Evolutionary conservation across 495 filamentous ascomycete genomes (phyloP).

Genomic region (Penicillium steckii): DNA sequence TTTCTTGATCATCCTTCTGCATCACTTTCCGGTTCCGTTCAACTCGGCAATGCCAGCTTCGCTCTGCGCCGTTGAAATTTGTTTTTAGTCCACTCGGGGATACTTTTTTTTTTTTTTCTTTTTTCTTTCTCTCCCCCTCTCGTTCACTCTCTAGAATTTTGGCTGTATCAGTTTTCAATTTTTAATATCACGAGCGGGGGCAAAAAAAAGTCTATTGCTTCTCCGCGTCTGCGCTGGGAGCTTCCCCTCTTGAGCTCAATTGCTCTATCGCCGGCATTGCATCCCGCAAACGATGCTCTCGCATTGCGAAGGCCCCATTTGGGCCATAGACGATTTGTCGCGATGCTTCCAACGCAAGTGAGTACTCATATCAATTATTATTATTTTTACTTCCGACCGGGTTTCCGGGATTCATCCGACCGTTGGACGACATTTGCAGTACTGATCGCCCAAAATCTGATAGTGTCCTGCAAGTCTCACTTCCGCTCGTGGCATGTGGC

Average conservation of each 20-base stretch:
- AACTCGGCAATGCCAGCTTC: slow-evolving; percentile 30
- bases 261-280: slow-evolving; percentile 9
- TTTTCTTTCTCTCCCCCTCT: background rate
- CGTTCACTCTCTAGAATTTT: background rate
- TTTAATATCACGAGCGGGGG: slow-evolving; percentile 4
- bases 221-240: slow-evolving; percentile 8
- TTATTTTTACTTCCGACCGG: background rate
- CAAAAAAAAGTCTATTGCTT: background rate
- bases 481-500: slow-evolving; percentile 70
- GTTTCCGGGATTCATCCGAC: slow-evolving; percentile 1
- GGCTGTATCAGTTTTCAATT: slow-evolving; percentile 5
- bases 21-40: slow-evolving; percentile 11
- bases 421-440: slow-evolving; percentile 7
- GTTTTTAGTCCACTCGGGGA: slow-evolving; percentile 15
- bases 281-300: slow-evolving; percentile 56
- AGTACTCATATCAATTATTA: slow-evolving; percentile 12
- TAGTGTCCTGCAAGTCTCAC: slow-evolving; percentile 81
- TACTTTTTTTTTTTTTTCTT: background rate
- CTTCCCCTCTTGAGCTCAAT: slow-evolving; percentile 11
- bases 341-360: slow-evolving; percentile 87
- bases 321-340: slow-evolving; percentile 86
- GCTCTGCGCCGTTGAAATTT: slow-evolving; percentile 17
- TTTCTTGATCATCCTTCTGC: background rate
- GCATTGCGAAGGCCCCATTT: slow-evolving; percentile 76
- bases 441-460: slow-evolving; percentile 19